Base-by-base conservation (phyloP, 805 yeast species). In the baker's yeast (Saccharomyces cerevisiae) region DNA sequence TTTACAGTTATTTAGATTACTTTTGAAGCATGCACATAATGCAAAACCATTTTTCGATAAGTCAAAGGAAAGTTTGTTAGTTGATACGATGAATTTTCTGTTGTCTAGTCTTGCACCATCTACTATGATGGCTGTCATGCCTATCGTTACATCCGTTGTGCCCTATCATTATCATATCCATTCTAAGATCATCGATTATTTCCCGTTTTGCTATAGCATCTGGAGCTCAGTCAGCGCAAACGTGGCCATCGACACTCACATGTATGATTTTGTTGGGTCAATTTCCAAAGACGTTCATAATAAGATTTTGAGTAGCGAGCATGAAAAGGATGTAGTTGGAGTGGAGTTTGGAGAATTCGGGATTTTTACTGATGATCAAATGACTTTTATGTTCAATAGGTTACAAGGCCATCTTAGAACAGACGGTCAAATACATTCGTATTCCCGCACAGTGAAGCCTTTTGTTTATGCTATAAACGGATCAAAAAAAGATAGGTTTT, bases 181-280 rank as follows among this genome's bases (percentile, higher is more conserved):
- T 4, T 55, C 67, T 8, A 80, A 77, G 55, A 77, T 80, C 2
- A 73, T 80, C 29, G 78, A 82, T 57, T 82, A 84, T 59, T 65
- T 88, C 29, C 83, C 91, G 0, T 70, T 88, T 1, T 65, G 89
- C 6, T 87, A 88, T 59, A 82, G 87, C 56, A 70, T 87, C 47
- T 89, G 96, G 96, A 65, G 79, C 2, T 74, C 82, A 56, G 69
- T 81, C 46, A 70, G 78, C 60, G 70, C 75, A 55, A 67, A 75
- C 59, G 65, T 76, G 43, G 75, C 80, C 17, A 71, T 81, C 32
- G 96, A 88, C 59, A 74, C 83, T 8, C 85, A 83, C 59, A 60
- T 88, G 54, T 76, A 89, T 10, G 81, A 84, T 14, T 71, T 87
- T 17, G 67, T 89, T 55, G 87, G 92, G 5, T 76, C 80, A 28